These are phyloP conservation scores for Pleurotus citrinopileatus DNA, from an alignment of 768 basidiomycete genomes.

Conservation along the genomic window DNA sequence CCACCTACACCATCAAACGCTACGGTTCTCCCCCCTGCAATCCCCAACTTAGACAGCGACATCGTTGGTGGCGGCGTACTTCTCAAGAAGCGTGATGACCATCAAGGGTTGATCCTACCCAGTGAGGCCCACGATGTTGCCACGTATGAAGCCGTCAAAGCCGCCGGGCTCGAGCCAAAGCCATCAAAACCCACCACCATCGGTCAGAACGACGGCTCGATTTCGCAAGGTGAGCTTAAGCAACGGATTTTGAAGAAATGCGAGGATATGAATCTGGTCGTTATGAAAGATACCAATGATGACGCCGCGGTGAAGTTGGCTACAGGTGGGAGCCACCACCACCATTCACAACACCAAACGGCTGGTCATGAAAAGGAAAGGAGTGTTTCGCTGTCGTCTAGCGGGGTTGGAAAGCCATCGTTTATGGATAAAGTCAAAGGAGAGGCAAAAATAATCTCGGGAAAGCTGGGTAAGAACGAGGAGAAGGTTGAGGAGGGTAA, in stretches of 20 bases:
- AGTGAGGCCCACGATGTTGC: not conserved
- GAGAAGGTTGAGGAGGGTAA: slow-evolving; percentile 35
- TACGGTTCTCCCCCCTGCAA: not conserved
- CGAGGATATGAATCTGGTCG: slow-evolving; percentile 7
- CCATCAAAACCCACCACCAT: no score
- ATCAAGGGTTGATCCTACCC: not conserved
- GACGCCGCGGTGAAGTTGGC: not conserved
- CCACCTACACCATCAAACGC: not conserved
- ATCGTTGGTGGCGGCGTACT: no score
- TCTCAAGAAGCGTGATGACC: no score
- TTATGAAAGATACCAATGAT: not conserved
- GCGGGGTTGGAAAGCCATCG: slow-evolving; percentile 19
- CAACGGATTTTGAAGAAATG: not conserved
- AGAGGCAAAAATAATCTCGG: slow-evolving; percentile 35
- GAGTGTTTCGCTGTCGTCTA: not conserved
- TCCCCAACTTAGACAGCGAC: not conserved
- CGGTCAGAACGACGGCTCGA: no score
- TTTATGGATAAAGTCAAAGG: slow-evolving; percentile 37
- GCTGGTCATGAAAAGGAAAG: not conserved
- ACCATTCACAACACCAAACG: not conserved
- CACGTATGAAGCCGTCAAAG: not conserved
- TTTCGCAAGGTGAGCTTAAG: slow-evolving; percentile 6
- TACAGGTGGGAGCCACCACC: not conserved
- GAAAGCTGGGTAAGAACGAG: slow-evolving; percentile 33
- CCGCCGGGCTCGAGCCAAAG: not conserved